phyloP scores from a whole-genome alignment of 352 stramenopile genomes.

The Phytophthora multivora region DNA sequence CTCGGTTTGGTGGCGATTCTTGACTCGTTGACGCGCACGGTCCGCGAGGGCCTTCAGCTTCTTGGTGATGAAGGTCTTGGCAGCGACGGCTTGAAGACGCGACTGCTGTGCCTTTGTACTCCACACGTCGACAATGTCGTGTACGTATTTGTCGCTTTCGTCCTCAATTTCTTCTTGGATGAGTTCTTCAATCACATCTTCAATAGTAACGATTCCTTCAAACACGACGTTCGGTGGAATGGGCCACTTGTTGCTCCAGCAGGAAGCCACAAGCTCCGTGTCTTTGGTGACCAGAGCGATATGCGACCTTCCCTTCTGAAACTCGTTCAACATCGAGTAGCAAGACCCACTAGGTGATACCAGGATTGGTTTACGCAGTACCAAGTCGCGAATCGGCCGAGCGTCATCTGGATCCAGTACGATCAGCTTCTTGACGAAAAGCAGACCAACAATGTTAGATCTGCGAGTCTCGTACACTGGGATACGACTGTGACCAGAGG shows the following conservation, averaged over 20 bases:
- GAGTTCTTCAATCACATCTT: constrained; percentile 93
- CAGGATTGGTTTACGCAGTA: constrained; percentile 80
- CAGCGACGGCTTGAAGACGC: constrained; percentile 32
- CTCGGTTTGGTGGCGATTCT: constrained; percentile 26
- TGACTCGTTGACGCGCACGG: constrained; percentile 52
- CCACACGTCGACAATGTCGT: constrained; percentile 68
- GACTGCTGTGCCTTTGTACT: constrained; percentile 42
- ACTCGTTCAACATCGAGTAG: constrained; percentile 91
- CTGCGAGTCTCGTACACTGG: constrained; percentile 87
- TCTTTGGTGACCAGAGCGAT: constrained; percentile 83
- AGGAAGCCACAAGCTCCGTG: constrained; percentile 53
- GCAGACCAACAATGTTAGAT: constrained; percentile 82
- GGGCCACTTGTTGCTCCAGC: constrained; percentile 23
- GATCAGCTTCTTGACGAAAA: constrained; percentile 92
- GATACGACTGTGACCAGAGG: constrained; percentile 88
- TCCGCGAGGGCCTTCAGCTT: constrained; percentile 60
- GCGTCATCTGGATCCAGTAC: constrained; percentile 85
- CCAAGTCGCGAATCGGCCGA: constrained; percentile 63
- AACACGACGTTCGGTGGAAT: constrained; percentile 61
- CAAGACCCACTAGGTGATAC: constrained; percentile 82
- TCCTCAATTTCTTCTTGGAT: constrained; percentile 93
- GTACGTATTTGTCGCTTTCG: constrained; percentile 83
- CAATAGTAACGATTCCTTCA: constrained; percentile 91
- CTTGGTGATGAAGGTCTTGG: constrained; percentile 53
- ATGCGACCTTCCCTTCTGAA: constrained; percentile 88